Evolutionary conservation across 352 stramenopile genomes (phyloP).

Genomic region (Pythium pyrilobum): DNA sequence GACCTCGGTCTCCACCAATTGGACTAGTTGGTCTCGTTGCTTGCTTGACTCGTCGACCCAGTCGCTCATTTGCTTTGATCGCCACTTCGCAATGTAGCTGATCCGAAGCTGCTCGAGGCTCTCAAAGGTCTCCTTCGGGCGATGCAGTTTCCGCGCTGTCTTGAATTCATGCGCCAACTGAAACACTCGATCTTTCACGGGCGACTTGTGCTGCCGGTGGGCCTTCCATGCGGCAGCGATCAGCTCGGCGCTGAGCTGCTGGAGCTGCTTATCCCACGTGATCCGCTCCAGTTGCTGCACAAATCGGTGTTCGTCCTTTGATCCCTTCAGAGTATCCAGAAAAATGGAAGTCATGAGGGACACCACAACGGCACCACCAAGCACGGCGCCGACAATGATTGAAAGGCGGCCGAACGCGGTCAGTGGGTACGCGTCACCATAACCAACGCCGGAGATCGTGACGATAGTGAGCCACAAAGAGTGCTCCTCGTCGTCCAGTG

Average conservation of each 20-base stretch:
- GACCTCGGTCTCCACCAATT: slow-evolving; percentile 9
- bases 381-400: slow-evolving; percentile 42
- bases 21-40: slow-evolving; percentile 1
- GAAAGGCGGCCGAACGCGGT: slow-evolving; percentile 37
- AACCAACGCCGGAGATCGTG: slow-evolving; percentile 56
- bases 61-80: slow-evolving; percentile 5
- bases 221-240: slow-evolving; percentile 35
- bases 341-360: slow-evolving; percentile 66
- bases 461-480: slow-evolving; percentile 61
- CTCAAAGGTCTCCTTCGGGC: slow-evolving; percentile 14
- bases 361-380: slow-evolving; percentile 44
- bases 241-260: slow-evolving; percentile 22
- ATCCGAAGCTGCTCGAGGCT: slow-evolving; percentile 14
- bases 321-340: slow-evolving; percentile 52
- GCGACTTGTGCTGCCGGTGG: background rate
- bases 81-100: slow-evolving; percentile 13
- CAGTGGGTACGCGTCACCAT: slow-evolving; percentile 52
- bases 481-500: slow-evolving; percentile 49
- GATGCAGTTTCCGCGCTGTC: slow-evolving; percentile 1
- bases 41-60: slow-evolving; percentile 5
- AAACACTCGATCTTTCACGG: slow-evolving; percentile 1
- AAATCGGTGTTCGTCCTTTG: slow-evolving; percentile 46
- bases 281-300: slow-evolving; percentile 37
- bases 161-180: slow-evolving; percentile 11
- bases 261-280: slow-evolving; percentile 31